phyloP scores from a whole-genome alignment of 116 monocot genomes.

The Papilionanthe hybrid region DNA sequence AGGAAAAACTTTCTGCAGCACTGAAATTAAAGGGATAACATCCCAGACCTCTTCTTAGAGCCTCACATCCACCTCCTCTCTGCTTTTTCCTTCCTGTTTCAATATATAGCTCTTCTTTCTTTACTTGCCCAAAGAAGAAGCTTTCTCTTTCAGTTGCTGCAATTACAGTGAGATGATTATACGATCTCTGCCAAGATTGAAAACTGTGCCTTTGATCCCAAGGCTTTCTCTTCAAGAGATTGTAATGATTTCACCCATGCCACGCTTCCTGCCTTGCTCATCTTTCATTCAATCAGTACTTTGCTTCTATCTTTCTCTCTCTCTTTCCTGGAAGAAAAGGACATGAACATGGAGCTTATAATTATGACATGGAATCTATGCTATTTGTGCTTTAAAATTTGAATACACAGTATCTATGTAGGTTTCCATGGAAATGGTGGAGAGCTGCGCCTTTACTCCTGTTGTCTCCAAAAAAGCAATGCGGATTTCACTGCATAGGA shows the following conservation, averaged over 20 bases:
- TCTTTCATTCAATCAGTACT: slow-evolving; percentile 15
- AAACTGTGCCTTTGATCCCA: slow-evolving; percentile 40
- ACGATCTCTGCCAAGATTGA: slow-evolving; percentile 25
- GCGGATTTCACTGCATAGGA: no score
- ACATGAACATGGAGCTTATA: slow-evolving; percentile 21
- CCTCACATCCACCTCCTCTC: background rate
- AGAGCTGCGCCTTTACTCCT: no score
- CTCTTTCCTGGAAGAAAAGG: background rate
- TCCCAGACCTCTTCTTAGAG: background rate
- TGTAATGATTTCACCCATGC: slow-evolving; percentile 42
- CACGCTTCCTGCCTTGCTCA: slow-evolving; percentile 13
- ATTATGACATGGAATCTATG: slow-evolving; percentile 31
- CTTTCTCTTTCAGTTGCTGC: slow-evolving; percentile 16
- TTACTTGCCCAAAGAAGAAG: slow-evolving; percentile 6
- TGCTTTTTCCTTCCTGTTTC: slow-evolving; percentile 4
- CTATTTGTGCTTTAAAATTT: background rate
- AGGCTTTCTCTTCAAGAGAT: slow-evolving; percentile 28
- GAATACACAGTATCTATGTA: no score
- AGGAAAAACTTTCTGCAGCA: slow-evolving; percentile 27
- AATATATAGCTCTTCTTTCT: slow-evolving; percentile 7
- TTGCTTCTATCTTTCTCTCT: background rate
- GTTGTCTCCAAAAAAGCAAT: no score
- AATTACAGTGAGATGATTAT: slow-evolving; percentile 66
- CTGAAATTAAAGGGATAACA: slow-evolving; percentile 23
- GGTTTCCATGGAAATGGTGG: no score